Evolutionary conservation across 768 basidiomycete species (phyloP).

Genomic region (Lactarius pseudohatsudake): DNA sequence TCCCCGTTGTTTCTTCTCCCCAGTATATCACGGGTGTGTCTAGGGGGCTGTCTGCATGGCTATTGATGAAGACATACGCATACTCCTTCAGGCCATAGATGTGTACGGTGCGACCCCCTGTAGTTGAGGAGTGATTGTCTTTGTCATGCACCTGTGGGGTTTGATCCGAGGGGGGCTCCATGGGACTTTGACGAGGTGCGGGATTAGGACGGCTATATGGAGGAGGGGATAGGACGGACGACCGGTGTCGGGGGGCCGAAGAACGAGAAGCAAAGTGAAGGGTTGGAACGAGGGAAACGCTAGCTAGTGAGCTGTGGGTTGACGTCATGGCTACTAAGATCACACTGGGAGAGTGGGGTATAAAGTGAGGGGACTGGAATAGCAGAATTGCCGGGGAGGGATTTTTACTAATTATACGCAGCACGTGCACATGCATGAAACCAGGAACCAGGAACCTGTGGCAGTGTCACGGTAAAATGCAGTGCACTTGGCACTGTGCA

Average conservation of each 20-base stretch:
- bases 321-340: neutral
- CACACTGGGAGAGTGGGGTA: neutral
- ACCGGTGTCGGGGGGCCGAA: neutral
- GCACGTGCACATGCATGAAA: neutral
- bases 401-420: neutral
- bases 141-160: neutral
- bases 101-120: neutral
- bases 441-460: neutral
- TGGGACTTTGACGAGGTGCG: neutral
- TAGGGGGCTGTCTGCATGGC: conserved; percentile 5
- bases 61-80: conserved; percentile 18
- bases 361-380: neutral
- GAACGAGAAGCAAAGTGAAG: neutral
- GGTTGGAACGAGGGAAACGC: neutral
- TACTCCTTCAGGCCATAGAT: conserved; percentile 7
- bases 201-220: neutral
- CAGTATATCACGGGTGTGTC: conserved; percentile 8
- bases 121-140: neutral
- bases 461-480: neutral
- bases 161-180: neutral
- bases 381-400: neutral
- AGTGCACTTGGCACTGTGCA: neutral
- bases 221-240: neutral
- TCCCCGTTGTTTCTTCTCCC: conserved; percentile 23
- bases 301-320: neutral